Base-by-base conservation (phyloP, 2,329 filamentous ascomycete genomes). In the Davidsoniella australis region DNA sequence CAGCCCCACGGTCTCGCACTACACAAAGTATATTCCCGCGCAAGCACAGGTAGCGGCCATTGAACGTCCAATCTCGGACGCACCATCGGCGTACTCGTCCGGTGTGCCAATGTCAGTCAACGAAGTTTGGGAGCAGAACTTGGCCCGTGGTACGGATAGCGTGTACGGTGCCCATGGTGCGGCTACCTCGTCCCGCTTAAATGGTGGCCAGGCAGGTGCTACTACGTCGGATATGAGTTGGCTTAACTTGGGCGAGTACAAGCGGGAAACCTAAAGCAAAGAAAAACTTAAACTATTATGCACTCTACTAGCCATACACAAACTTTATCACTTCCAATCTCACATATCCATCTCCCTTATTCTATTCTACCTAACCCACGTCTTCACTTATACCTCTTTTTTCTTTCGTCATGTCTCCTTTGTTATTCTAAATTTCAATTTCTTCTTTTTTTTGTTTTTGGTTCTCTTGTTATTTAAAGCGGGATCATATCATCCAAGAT, bases 171-270 rank as follows among this genome's bases (percentile, higher is more conserved):
- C 55, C 54, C 17, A 59, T 49, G 50, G 48, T 48, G 57, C 57
- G 47, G 29, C 50, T 29, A 33, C 26, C n/a, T 36, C 46, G 37
- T 16, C 29, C n/a, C 12, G 24, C 9, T 7, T 63, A 62, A 47
- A 70, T 70, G 16, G 72, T 72, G 62, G 29, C 4, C 8, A 33
- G 12, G 29, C 29, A 12, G 16, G 16, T 3, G 67, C 72, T 23
- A 67, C 66, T 5, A 70, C 72, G 10, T 72, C 71, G 46, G 83
- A 87, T 61, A 84, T 87, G 80, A 85, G 80, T 63, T 88, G 83
- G 83, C 64, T 88, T 55, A 86, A 87, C 58, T 68, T 87, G 16
- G 78, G 77, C 43, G 72, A 73, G 26, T 53, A 54, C 37, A 48
- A 44, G n/a, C 51, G 53, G 12, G 42, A 29, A 23, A 3, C 33